Base-by-base conservation (phyloP, 2,329 filamentous ascomycete genomes). In the Remersonia thermophila region DNA sequence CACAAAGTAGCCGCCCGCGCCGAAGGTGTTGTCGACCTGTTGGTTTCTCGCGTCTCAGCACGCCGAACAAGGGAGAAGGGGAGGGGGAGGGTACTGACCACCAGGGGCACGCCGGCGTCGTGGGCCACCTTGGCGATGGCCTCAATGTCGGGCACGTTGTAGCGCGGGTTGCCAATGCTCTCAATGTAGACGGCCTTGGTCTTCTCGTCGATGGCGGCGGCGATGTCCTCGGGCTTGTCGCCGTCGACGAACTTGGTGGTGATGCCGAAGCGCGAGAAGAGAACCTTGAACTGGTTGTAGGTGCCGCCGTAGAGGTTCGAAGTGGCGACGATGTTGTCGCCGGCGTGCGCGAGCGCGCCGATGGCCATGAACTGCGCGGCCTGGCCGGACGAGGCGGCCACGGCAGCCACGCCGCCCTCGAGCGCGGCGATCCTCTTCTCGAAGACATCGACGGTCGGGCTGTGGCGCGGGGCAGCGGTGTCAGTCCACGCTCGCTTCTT, bases 371-470 rank as follows among this genome's bases (percentile, higher is more conserved):
- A 94, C 56, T 95, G 87, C 2, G 89, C 89, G 3, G 83, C 75
- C 60, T 94, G 86, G 39, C 89, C 87, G 1, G 86, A 94, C 0
- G 85, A 69, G 29, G 86, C 73, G 5, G 85, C 87, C 18, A 95
- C 73, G 30, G 85, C 87, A 12, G 83, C 87, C 23, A 83, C 77
- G 52, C 91, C 91, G 23, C 87, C 89, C 62, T 98, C 91, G 4
- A 96, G 76, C 11, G 89, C 87, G n/a, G 89, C 87, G 34, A 95
- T 82, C 42, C 89, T 78, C 67, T 95, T 93, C 65, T 98, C 91
- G 46, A 98, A 89, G 18, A 96, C 89, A 60, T 93, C 89, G 48
- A 89, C 81, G 0, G 89, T 96, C 2, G 89, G 87, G 80, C 48
- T 50, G 35, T n/a, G n/a, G n/a, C 10, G 3, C 11, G 34, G 20